These are phyloP conservation scores for Sporisorium scitamineum DNA, from an alignment of 1,284 basidiomycete genomes.

Conservation along the genomic window DNA sequence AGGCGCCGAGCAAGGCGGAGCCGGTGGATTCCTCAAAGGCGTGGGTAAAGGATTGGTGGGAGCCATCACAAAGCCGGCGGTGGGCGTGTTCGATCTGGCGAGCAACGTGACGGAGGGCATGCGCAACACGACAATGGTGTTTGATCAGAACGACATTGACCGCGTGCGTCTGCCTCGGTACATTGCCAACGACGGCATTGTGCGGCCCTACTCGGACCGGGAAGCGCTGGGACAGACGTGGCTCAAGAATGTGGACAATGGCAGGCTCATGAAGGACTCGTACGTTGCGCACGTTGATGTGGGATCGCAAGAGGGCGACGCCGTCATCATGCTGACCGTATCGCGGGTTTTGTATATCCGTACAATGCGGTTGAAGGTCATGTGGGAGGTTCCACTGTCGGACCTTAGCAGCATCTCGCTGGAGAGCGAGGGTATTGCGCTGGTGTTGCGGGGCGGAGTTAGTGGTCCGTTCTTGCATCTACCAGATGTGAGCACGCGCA, in stretches of 20 bases:
- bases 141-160: constrained; percentile 91
- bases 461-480: constrained; percentile 74
- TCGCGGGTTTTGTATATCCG: constrained; percentile 78
- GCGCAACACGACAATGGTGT: constrained; percentile 97
- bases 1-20: constrained; percentile 93
- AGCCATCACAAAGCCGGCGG: constrained; percentile 93
- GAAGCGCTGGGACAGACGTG: constrained; percentile 96
- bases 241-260: constrained; percentile 91
- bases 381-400: constrained; percentile 91
- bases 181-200: constrained; percentile 73
- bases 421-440: constrained; percentile 69
- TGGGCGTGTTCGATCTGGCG: constrained; percentile 95
- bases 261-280: constrained; percentile 82
- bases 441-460: constrained; percentile 75
- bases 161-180: constrained; percentile 89
- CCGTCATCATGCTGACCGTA: constrained; percentile 65
- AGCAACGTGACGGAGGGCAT: constrained; percentile 93
- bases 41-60: constrained; percentile 96
- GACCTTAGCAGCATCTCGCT: constrained; percentile 85
- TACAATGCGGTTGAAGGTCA: constrained; percentile 84
- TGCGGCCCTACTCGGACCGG: constrained; percentile 78
- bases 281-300: constrained; percentile 83
- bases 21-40: constrained; percentile 96
- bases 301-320: constrained; percentile 72
- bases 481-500: constrained; percentile 72